A percentile compares a stretch with the other conserved stretches of the same genome.
phyloP scores from a whole-genome alignment of 1,139 yeast species.

The Yueomyces sp. region DNA sequence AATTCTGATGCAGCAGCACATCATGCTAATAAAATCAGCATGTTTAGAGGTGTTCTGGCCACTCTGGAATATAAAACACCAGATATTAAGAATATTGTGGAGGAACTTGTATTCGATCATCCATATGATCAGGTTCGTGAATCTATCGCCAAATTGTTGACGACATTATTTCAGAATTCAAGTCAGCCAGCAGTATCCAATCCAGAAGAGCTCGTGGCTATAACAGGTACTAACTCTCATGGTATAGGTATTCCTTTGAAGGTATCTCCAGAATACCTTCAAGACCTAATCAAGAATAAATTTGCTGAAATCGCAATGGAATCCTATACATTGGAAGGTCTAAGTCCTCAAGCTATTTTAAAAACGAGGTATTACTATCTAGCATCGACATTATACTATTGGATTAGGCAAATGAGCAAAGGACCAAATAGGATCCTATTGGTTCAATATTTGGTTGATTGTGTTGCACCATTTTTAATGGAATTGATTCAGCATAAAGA shows the following conservation, averaged over 20 bases:
- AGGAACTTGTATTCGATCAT: slow-evolving; percentile 38
- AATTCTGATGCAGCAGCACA: slow-evolving; percentile 53
- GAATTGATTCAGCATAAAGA: slow-evolving; percentile 62
- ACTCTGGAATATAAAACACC: slow-evolving; percentile 49
- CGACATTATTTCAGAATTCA: slow-evolving; percentile 41
- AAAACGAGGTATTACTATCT: slow-evolving; percentile 27
- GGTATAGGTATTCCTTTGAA: slow-evolving; percentile 27
- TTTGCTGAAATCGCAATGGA: slow-evolving; percentile 36
- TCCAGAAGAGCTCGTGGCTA: slow-evolving; percentile 31
- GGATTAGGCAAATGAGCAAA: slow-evolving; percentile 20
- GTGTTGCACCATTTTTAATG: slow-evolving; percentile 62
- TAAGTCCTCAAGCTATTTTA: slow-evolving; percentile 25
- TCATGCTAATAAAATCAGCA: slow-evolving; percentile 47
- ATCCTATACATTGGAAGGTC: slow-evolving; percentile 25
- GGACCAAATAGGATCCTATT: slow-evolving; percentile 24
- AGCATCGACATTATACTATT: slow-evolving; percentile 24
- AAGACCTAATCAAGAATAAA: slow-evolving; percentile 22
- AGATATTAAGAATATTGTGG: slow-evolving; percentile 35
- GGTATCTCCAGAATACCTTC: slow-evolving; percentile 18
- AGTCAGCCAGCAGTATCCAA: slow-evolving; percentile 38
- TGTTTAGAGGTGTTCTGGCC: slow-evolving; percentile 43
- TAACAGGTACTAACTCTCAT: slow-evolving; percentile 23
- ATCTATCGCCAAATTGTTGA: slow-evolving; percentile 54
- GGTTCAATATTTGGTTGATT: slow-evolving; percentile 29
- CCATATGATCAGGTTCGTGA: slow-evolving; percentile 69